A percentile compares a stretch with the other conserved stretches of the same genome.
phyloP scores from a whole-genome alignment of 164 flowering plant species.

The Cinnamomum chago region DNA sequence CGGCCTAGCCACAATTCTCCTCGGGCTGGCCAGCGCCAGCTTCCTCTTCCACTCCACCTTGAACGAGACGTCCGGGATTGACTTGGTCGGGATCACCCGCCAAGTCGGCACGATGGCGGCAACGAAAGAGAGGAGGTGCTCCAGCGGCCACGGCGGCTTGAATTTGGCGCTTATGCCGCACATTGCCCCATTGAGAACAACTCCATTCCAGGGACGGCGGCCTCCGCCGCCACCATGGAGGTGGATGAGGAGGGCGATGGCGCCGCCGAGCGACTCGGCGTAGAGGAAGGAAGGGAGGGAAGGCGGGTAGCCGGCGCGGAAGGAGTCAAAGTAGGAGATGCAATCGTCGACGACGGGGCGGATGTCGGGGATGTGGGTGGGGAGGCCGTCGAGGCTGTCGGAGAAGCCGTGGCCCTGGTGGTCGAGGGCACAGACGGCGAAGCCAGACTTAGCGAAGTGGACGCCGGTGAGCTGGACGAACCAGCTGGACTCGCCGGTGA shows the following conservation, averaged over 20 bases:
- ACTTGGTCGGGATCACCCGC: slow-evolving; percentile 79
- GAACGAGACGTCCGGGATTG: slow-evolving; percentile 66
- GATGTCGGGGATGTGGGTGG: slow-evolving; percentile 77
- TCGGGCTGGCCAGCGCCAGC: slow-evolving; percentile 64
- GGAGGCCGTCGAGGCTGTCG: slow-evolving; percentile 48
- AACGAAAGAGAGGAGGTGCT: slow-evolving; percentile 57
- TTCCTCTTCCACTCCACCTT: slow-evolving; percentile 85
- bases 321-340: slow-evolving; percentile 53
- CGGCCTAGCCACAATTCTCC: slow-evolving; percentile 47
- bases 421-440: slow-evolving; percentile 76
- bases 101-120: slow-evolving; percentile 73
- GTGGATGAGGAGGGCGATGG: slow-evolving; percentile 70
- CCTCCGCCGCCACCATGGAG: slow-evolving; percentile 33
- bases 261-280: slow-evolving; percentile 94
- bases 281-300: slow-evolving; percentile 72
- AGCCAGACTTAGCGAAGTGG: slow-evolving; percentile 65
- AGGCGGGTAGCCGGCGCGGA: slow-evolving; percentile 43
- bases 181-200: slow-evolving; percentile 91
- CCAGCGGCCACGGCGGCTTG: slow-evolving; percentile 98
- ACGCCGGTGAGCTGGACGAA: slow-evolving; percentile 70
- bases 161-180: slow-evolving; percentile 85
- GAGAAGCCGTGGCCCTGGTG: slow-evolving; percentile 98
- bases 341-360: slow-evolving; percentile 85
- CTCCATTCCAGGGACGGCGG: slow-evolving; percentile 49
- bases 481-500: slow-evolving; percentile 88